Base-by-base conservation (phyloP, 2,329 filamentous ascomycete genomes). In the Amauroascus niger region DNA sequence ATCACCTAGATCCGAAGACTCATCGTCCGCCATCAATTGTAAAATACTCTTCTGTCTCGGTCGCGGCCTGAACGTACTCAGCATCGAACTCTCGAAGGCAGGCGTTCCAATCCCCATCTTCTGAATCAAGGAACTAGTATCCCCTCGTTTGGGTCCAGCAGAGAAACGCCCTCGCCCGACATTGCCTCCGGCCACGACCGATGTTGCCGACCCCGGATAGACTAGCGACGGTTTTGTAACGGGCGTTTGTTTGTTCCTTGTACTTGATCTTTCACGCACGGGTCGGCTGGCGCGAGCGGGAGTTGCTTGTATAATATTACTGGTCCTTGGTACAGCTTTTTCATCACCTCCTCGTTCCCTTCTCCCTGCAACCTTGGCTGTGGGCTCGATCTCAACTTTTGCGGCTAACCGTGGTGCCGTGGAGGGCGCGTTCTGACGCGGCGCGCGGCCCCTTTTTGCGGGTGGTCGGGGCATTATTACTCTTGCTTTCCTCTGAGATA, bases 21-120 rank as follows among this genome's bases (percentile, higher is more conserved):
- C 69, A 32, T 71, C 68, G 14, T 66, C 66, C 40, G 72, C 68
- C 66, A 73, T 69, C 64, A 73, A 68, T 33, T 72, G 70, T 6
- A 74, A 61, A 46, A 74, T 70, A 60, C 72, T 74, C 22, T 69
- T 67, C 55, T 74, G 71, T 56, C 71, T 67, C 11, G 71, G 67
- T 30, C 72, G 62, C 35, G 69, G 65, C 51, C 71, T 69, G 57
- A 74, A 74, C 56, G 72, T 71, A 56, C 69, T 72, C 53, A 74
- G 54, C 51, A 73, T 64, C 2, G 71, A 74, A 51, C 61, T 70
- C 49, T 74, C 71, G 52, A 69, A 70, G 4, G 63, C 67, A 37
- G 71, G 71, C 7, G 71, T 74, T 9, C 67, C 70, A 8, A 45
- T 39, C 9, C 67, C 70, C 6, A 45, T 51, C 22, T 49, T 57